These are phyloP conservation scores for barrel medic (Medicago truncatula) DNA, from an alignment of 306 rosid genomes.

Conservation along the genomic window DNA sequence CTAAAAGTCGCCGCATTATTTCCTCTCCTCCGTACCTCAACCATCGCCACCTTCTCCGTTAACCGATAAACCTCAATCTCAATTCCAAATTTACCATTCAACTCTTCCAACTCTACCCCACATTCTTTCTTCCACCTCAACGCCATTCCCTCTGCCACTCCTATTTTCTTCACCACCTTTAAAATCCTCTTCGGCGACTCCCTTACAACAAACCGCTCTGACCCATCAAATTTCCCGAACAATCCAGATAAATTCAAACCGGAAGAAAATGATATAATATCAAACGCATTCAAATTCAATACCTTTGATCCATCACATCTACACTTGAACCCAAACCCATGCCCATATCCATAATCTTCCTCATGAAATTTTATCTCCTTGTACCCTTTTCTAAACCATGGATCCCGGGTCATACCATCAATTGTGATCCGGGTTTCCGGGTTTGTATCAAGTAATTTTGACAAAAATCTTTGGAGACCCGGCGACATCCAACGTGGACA, in stretches of 20 bases:
- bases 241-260: conserved; percentile 53
- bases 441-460: conserved; percentile 43
- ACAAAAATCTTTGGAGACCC: conserved; percentile 44
- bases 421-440: conserved; percentile 55
- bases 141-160: conserved; percentile 38
- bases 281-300: conserved; percentile 49
- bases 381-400: conserved; percentile 52
- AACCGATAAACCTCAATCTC: conserved; percentile 47
- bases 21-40: conserved; percentile 41
- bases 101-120: conserved; percentile 49
- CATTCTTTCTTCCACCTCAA: conserved; percentile 52
- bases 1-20: background rate
- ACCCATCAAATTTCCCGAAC: conserved; percentile 5
- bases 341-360: conserved; percentile 15
- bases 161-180: conserved; percentile 42
- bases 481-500: conserved; percentile 59
- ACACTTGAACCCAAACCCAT: background rate
- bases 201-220: conserved; percentile 38
- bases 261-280: conserved; percentile 46
- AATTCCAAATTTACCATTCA: conserved; percentile 41
- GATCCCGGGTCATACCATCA: conserved; percentile 49
- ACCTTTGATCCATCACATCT: conserved; percentile 26
- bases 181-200: conserved; percentile 41
- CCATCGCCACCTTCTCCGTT: conserved; percentile 42
- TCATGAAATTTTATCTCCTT: conserved; percentile 41